Percentiles rank a stretch among this genome's conserved stretches.
phyloP scores from a whole-genome alignment of 345 rosid genomes.

The Clarkia xantiana region DNA sequence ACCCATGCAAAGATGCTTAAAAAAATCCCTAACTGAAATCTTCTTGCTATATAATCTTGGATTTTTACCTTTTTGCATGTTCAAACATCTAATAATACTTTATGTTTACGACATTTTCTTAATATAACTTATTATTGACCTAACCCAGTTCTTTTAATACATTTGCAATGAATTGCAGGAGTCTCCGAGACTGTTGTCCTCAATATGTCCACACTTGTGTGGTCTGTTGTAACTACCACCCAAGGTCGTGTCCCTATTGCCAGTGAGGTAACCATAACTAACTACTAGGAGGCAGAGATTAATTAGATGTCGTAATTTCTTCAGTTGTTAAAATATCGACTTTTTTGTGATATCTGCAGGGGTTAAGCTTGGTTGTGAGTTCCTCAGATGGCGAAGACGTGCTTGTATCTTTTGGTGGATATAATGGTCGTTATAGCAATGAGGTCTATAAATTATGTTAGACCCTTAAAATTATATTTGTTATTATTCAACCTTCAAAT shows the following conservation, averaged over 20 bases:
- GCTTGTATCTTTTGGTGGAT: constrained; percentile 86
- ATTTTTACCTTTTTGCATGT: too few relatives aligned
- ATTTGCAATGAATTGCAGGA: constrained; percentile 42
- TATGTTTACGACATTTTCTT: too few relatives aligned
- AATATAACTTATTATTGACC: too few relatives aligned
- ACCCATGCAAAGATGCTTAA: too few relatives aligned
- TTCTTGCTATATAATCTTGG: too few relatives aligned
- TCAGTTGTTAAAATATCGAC: too few relatives aligned
- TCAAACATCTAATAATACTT: too few relatives aligned
- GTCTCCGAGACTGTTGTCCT: constrained; percentile 85
- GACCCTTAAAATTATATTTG: background rate
- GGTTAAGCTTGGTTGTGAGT: constrained; percentile 80
- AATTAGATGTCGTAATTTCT: background rate
- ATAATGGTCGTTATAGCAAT: constrained; percentile 85
- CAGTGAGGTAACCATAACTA: constrained; percentile 48
- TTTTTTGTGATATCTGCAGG: constrained; percentile 24
- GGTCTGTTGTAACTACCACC: constrained; percentile 88
- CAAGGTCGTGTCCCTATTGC: constrained; percentile 93
- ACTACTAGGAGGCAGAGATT: background rate
- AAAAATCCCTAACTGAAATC: too few relatives aligned
- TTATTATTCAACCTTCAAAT: constrained; percentile 3
- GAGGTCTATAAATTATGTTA: constrained; percentile 33
- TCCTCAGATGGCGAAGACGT: constrained; percentile 70
- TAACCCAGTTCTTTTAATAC: constrained; percentile 1
- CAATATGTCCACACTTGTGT: constrained; percentile 90